A percentile compares a stretch with the other conserved stretches of the same genome.
These are phyloP conservation scores for Thermothelomyces thermophilus DNA, from an alignment of 2,329 filamentous ascomycete species.

Conservation along the genomic window DNA sequence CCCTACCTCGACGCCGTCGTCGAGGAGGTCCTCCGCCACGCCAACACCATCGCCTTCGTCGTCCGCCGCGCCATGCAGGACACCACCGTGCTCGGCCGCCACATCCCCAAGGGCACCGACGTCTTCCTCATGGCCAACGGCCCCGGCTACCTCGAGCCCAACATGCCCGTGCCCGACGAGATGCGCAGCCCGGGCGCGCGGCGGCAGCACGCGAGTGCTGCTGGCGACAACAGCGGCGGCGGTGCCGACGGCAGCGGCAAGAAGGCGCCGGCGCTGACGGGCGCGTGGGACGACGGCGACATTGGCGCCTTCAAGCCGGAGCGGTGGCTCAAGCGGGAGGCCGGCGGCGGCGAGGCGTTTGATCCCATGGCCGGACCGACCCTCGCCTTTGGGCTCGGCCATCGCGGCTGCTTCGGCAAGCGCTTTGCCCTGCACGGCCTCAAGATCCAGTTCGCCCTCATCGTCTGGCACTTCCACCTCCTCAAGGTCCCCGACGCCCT, in stretches of 20 bases:
- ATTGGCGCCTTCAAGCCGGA: background rate
- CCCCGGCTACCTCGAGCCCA: background rate
- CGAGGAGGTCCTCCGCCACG: background rate
- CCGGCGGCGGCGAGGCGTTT: background rate
- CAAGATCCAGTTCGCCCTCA: background rate
- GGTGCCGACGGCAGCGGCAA: too few relatives aligned
- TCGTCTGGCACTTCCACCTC: background rate
- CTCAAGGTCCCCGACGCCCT: background rate
- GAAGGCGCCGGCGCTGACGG: slow-evolving; percentile 17
- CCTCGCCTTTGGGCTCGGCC: background rate
- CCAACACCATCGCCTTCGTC: background rate
- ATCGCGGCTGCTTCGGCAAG: background rate
- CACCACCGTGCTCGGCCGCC: background rate
- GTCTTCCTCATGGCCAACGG: background rate
- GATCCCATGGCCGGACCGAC: background rate
- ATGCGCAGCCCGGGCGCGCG: background rate
- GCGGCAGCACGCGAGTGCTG: background rate
- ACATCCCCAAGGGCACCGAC: background rate
- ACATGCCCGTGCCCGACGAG: background rate
- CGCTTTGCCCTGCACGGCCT: background rate
- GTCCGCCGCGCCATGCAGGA: background rate
- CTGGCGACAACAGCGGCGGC: too few relatives aligned
- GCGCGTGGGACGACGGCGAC: background rate
- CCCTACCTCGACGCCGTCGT: background rate
- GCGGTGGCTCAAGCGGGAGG: slow-evolving; percentile 16